Base-by-base conservation (phyloP, 306 rosid species). In the Mucuna pruriens region DNA sequence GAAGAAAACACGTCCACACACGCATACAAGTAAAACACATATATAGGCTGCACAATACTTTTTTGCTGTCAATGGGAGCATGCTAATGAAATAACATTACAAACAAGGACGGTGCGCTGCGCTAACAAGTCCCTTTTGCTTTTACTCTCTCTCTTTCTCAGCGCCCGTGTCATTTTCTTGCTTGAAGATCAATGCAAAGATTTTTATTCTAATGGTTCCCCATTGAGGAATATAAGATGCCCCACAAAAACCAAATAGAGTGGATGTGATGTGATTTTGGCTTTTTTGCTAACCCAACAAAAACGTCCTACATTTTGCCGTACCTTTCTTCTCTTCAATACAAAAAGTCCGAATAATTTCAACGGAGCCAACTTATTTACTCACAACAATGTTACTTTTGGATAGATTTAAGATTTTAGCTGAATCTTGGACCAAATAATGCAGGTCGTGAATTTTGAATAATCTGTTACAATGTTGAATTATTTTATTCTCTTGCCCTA, bases 181-280 rank as follows among this genome's bases (percentile, higher is more conserved):
- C 83, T 76, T 83, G 75, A 66, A 84, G 86, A 86, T 86, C 88
- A 77, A 82, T 29, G 66, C 85, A 78, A 82, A 84, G 88, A 85
- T 86, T 85, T 85, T 90, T 82, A 86, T 89, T 88, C 97, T 77
- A 4, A 76, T 78, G 90, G 94, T 87, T 88, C 90, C 92, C 93
- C 86, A 17, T 87, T 79, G 83, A 79, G 87, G 49, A 86, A 84
- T 80, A 74, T 77, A 66, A 71, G 61, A 74, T 82, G 84, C 39
- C 91, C 91, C 90, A 91, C 92, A 60, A 36, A 70, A 70, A 68
- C 76, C 68, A 20, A 39, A 45, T 51, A 61, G 31, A 73, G 44
- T 78, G 40, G 65, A 76, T 46, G 55, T 75, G 77, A 70, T 75
- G 10, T 51, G 67, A 64, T 60, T 77, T 80, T 72, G 77, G 66